Conservation (phyloP, 768 basidiomycete genomes). For the Kwoniella newhampshirensis region DNA sequence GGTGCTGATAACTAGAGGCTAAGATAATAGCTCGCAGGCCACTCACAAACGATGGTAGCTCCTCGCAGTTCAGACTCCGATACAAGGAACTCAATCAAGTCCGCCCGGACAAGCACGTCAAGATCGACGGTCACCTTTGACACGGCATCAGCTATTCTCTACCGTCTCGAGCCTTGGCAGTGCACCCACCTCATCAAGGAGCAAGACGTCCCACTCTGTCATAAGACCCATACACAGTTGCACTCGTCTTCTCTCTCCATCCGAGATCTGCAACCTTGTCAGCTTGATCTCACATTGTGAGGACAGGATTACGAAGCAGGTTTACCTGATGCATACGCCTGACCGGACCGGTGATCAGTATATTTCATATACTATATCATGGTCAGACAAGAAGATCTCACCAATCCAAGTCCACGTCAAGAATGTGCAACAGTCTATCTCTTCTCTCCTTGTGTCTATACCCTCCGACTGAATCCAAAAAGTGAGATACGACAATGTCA, state of each 20-base stretch:
- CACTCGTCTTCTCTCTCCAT: slow-evolving; percentile 88
- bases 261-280: slow-evolving; percentile 85
- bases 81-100: slow-evolving; percentile 83
- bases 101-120: slow-evolving; percentile 89
- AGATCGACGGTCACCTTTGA: slow-evolving; percentile 89
- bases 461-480: slow-evolving; percentile 96
- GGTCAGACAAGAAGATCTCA: slow-evolving; percentile 22
- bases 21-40: too few species aligned
- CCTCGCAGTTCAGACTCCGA: slow-evolving; percentile 73
- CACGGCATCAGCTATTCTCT: neutral
- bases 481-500: slow-evolving; percentile 87
- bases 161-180: too few species aligned
- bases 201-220: slow-evolving; percentile 86
- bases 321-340: slow-evolving; percentile 35
- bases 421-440: slow-evolving; percentile 79
- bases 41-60: slow-evolving; percentile 82
- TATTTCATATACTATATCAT: neutral
- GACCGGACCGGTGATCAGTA: neutral
- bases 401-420: slow-evolving; percentile 91
- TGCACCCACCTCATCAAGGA: slow-evolving; percentile 87
- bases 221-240: slow-evolving; percentile 96
- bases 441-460: slow-evolving; percentile 87
- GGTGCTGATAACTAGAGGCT: slow-evolving; percentile 4
- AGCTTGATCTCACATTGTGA: neutral
- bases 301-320: neutral